Percentiles rank a stretch among this genome's conserved stretches.
Conservation (phyloP, 176 grass and related monocot species). For the Pontederia crassipes region DNA sequence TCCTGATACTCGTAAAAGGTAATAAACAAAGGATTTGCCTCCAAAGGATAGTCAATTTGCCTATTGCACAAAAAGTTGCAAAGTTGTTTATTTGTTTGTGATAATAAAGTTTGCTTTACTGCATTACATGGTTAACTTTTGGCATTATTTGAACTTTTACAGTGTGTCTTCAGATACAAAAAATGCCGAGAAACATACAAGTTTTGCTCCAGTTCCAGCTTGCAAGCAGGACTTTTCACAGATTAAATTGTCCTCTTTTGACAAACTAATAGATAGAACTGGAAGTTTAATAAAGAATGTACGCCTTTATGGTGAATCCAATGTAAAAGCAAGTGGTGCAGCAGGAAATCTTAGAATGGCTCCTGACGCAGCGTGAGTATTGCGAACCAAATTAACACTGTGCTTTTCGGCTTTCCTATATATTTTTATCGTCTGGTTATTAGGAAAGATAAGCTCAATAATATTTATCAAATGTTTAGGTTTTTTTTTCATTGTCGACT, state of each 20-base stretch:
- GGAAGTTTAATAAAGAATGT: constrained; percentile 71
- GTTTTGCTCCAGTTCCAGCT: constrained; percentile 46
- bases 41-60: not conserved
- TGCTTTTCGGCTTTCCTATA: constrained; percentile 6
- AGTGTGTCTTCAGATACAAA: constrained; percentile 11
- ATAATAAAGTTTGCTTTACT: not conserved
- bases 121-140: not conserved
- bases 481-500: too few relatives aligned
- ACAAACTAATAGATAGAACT: constrained; percentile 66
- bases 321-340: constrained; percentile 36
- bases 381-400: constrained; percentile 4
- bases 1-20: constrained; percentile 49
- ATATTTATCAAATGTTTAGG: too few relatives aligned
- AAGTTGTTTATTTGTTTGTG: not conserved
- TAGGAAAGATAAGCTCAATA: too few relatives aligned
- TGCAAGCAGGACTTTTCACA: constrained; percentile 74
- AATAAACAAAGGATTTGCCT: constrained; percentile 1
- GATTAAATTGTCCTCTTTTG: constrained; percentile 82
- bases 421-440: constrained; percentile 12
- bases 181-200: not conserved
- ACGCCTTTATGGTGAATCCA: constrained; percentile 54
- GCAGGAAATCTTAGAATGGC: constrained; percentile 67
- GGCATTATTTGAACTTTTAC: constrained; percentile 2
- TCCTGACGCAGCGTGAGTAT: constrained; percentile 83
- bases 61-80: not conserved